phyloP scores from a whole-genome alignment of 2,329 filamentous ascomycete genomes.

The Aspergillus spinulosporus region DNA sequence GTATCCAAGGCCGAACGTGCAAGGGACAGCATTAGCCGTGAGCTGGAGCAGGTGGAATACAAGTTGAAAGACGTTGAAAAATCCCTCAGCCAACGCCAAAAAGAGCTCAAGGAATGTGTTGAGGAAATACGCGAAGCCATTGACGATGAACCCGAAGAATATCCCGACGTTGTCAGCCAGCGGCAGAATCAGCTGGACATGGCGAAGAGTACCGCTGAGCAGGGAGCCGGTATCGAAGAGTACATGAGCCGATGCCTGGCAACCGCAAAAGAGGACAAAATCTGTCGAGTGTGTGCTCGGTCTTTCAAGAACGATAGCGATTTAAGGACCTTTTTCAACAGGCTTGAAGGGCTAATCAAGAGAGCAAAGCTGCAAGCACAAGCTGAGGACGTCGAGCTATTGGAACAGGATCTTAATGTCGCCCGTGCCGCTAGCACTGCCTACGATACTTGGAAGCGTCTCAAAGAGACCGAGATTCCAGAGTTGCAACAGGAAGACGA shows the following conservation, averaged over 20 bases:
- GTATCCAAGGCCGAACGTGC: conserved; percentile 67
- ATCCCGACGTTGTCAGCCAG: conserved; percentile 53
- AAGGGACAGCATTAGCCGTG: conserved; percentile 69
- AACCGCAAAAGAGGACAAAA: conserved; percentile 65
- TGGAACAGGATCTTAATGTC: conserved; percentile 61
- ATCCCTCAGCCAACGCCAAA: conserved; percentile 63
- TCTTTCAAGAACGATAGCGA: conserved; percentile 62
- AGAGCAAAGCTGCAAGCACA: conserved; percentile 57
- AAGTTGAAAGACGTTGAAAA: conserved; percentile 66
- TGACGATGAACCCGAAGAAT: conserved; percentile 53
- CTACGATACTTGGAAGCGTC: conserved; percentile 72
- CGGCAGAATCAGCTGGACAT: conserved; percentile 54
- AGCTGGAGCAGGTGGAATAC: conserved; percentile 75
- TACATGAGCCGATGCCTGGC: conserved; percentile 71
- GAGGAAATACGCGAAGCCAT: conserved; percentile 61
- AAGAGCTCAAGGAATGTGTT: conserved; percentile 64
- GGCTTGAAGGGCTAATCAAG: conserved; percentile 59
- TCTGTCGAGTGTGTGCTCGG: conserved; percentile 75
- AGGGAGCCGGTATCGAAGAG: conserved; percentile 65
- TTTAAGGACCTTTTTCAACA: conserved; percentile 63
- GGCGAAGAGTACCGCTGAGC: conserved; percentile 63
- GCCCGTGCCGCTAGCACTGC: conserved; percentile 64
- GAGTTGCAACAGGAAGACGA: conserved; percentile 64
- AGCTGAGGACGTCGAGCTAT: conserved; percentile 62
- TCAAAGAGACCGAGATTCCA: conserved; percentile 70